Percentiles rank a stretch among this genome's conserved stretches.
phyloP scores from a whole-genome alignment of 2,329 filamentous ascomycete genomes.

The Alternaria ventricosa region DNA sequence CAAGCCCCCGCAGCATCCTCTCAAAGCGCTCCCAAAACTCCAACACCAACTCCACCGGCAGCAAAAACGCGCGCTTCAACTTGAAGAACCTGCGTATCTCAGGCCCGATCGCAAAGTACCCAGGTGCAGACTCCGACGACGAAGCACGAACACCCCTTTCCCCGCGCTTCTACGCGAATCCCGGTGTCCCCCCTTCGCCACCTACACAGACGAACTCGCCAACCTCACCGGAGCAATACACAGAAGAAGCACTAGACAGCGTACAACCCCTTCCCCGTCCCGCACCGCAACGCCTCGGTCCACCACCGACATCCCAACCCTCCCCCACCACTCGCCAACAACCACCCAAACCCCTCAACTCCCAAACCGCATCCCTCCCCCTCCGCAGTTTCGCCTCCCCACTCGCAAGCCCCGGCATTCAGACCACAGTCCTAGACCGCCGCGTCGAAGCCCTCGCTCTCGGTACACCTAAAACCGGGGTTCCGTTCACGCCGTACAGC shows the following conservation, averaged over 20 bases:
- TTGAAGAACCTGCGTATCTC: constrained; percentile 66
- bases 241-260: constrained; percentile 44
- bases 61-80: constrained; percentile 52
- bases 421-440: constrained; percentile 54
- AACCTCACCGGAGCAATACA: constrained; percentile 28
- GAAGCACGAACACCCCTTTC: constrained; percentile 61
- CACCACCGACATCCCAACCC: constrained; percentile 13
- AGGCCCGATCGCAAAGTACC: constrained; percentile 58
- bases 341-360: background rate
- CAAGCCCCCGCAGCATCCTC: constrained; percentile 46
- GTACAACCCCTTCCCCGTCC: constrained; percentile 47
- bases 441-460: constrained; percentile 38
- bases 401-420: constrained; percentile 42
- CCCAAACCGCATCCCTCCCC: constrained; percentile 39
- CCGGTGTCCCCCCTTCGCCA: constrained; percentile 61
- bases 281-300: constrained; percentile 38
- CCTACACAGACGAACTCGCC: constrained; percentile 51
- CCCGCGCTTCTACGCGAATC: constrained; percentile 60
- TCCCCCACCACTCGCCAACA: background rate
- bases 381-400: constrained; percentile 43
- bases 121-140: constrained; percentile 52
- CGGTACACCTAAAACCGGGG: constrained; percentile 61
- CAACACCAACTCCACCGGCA: constrained; percentile 45
- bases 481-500: constrained; percentile 74
- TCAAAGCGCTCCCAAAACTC: constrained; percentile 46